phyloP scores from a whole-genome alignment of 768 basidiomycete genomes.

The Boletales sp. region DNA sequence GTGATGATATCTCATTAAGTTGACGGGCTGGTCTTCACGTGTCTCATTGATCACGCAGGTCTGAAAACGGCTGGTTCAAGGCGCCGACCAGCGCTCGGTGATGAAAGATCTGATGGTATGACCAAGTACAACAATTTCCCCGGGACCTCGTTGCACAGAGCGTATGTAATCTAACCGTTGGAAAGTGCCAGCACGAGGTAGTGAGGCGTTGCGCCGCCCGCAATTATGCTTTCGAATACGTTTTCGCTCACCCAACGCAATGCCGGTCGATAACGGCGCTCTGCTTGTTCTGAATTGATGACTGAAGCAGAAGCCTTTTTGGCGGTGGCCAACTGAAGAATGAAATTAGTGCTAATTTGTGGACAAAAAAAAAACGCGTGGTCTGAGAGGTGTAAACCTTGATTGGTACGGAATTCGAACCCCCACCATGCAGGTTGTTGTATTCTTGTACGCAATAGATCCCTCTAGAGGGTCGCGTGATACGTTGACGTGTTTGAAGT shows the following conservation, averaged over 20 bases:
- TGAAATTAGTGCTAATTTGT: slow-evolving; percentile 12
- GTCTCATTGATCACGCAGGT: slow-evolving; percentile 22
- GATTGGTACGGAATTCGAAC: slow-evolving; percentile 25
- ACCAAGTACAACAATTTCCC: slow-evolving; percentile 10
- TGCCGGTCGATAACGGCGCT: slow-evolving; percentile 16
- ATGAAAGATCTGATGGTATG: slow-evolving; percentile 33
- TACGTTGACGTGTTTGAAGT: slow-evolving; percentile 26
- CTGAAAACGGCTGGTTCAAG: slow-evolving; percentile 34
- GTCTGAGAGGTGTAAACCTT: slow-evolving; percentile 20
- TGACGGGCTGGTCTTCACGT: slow-evolving; percentile 22
- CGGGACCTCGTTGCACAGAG: slow-evolving; percentile 18
- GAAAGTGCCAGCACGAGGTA: slow-evolving; percentile 21
- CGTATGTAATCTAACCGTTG: slow-evolving; percentile 24
- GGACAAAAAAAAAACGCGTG: slow-evolving; percentile 5
- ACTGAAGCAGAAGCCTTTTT: slow-evolving; percentile 13
- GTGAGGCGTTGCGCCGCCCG: slow-evolving; percentile 18
- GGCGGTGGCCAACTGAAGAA: slow-evolving; percentile 11
- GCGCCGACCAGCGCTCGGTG: slow-evolving; percentile 32
- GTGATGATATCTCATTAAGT: slow-evolving; percentile 16
- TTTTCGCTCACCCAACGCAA: slow-evolving; percentile 8
- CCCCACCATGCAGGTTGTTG: slow-evolving; percentile 13
- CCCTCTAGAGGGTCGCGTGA: slow-evolving; percentile 16
- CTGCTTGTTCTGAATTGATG: slow-evolving; percentile 12
- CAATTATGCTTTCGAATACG: slow-evolving; percentile 7
- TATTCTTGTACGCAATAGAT: slow-evolving; percentile 27